A percentile compares a stretch with the other conserved stretches of the same genome.
These are phyloP conservation scores for Phaseolus coccineus DNA, from an alignment of 331 rosid species.

Conservation along the genomic window DNA sequence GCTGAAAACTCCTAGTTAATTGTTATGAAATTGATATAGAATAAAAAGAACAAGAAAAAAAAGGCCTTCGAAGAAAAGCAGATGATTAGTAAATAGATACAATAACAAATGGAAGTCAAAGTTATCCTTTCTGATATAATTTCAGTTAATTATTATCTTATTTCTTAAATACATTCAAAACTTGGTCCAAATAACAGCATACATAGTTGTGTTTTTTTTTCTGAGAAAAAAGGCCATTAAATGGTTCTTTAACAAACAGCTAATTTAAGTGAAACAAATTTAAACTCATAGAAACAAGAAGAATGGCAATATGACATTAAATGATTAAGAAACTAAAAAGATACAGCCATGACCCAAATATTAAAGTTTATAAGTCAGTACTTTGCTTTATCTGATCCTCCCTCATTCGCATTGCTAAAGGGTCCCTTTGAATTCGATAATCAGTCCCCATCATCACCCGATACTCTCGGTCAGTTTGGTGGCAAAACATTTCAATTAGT, in stretches of 20 bases:
- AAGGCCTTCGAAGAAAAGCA: conserved; percentile 3
- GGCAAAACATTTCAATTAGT: conserved; percentile 80
- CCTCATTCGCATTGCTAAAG: conserved; percentile 92
- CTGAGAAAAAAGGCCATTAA: background rate
- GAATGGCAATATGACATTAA: conserved; percentile 27
- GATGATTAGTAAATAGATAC: background rate
- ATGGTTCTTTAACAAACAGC: conserved; percentile 28
- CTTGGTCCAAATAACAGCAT: conserved; percentile 5
- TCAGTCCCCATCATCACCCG: conserved; percentile 99
- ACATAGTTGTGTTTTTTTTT: background rate
- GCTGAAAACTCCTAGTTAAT: conserved; percentile 27
- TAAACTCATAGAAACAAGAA: conserved; percentile 4
- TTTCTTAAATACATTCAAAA: conserved; percentile 4
- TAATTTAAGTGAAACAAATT: conserved; percentile 18
- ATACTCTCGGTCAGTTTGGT: conserved; percentile 93
- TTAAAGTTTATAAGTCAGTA: conserved; percentile 55
- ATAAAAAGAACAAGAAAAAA: background rate
- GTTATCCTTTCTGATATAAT: background rate
- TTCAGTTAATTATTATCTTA: background rate
- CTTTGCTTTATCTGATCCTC: conserved; percentile 99
- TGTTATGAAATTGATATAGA: conserved; percentile 19
- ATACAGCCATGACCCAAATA: conserved; percentile 45
- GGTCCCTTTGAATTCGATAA: conserved; percentile 83
- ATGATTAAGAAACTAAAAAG: conserved; percentile 29
- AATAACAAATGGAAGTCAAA: conserved; percentile 3